Conservation (phyloP, 768 basidiomycete genomes). For the Hericium erinaceus region DNA sequence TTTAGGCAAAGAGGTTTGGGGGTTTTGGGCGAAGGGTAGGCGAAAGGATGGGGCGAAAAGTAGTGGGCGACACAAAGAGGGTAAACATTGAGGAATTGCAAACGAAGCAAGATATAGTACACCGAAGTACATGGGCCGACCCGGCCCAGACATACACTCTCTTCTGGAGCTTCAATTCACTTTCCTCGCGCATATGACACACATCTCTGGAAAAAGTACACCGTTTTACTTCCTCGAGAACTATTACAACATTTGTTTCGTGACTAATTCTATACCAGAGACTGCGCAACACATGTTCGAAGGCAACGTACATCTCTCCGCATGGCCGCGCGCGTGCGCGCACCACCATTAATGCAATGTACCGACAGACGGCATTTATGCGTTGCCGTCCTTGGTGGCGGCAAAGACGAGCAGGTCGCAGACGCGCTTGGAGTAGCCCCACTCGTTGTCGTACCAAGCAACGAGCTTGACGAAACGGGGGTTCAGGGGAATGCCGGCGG, state of each 20-base stretch:
- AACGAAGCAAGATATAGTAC: too few relatives aligned
- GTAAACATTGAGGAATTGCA: too few relatives aligned
- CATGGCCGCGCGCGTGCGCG: too few relatives aligned
- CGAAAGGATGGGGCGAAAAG: too few relatives aligned
- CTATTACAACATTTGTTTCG: background rate
- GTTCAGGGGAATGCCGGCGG: conserved; percentile 89
- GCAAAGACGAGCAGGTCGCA: conserved; percentile 80
- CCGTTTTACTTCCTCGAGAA: background rate
- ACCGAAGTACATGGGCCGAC: too few relatives aligned
- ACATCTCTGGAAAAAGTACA: too few relatives aligned
- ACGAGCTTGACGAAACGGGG: conserved; percentile 92
- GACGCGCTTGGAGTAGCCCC: conserved; percentile 90
- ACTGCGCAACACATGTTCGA: background rate
- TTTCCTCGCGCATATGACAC: too few relatives aligned
- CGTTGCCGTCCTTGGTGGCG: conserved; percentile 56
- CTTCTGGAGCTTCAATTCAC: too few relatives aligned
- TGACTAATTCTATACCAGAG: background rate
- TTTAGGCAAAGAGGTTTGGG: too few relatives aligned
- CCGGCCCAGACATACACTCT: too few relatives aligned
- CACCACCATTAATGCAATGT: background rate
- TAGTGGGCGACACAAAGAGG: too few relatives aligned
- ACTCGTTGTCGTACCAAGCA: conserved; percentile 93
- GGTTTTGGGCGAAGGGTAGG: too few relatives aligned
- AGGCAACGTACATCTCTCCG: background rate
- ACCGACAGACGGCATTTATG: background rate